Evolutionary conservation across 176 grass and related monocot species (phyloP).

Genomic region (Carex littledalei): DNA sequence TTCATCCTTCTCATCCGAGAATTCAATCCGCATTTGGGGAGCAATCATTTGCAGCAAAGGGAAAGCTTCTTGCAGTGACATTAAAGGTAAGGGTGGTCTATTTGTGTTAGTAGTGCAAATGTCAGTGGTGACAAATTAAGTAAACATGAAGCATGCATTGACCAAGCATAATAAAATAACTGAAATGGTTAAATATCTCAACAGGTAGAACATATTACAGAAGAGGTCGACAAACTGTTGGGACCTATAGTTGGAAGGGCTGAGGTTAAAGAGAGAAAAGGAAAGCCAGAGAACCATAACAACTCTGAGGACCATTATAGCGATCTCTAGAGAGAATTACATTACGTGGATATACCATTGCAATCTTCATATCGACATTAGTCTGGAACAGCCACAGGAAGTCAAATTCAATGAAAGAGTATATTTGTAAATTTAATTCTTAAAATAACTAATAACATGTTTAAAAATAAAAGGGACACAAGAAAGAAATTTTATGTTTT

Average conservation of each 20-base stretch:
- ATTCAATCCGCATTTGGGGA: too few species aligned
- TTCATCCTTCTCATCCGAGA: too few species aligned
- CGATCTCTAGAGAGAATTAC: background rate
- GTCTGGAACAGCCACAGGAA: background rate
- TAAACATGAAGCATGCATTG: background rate
- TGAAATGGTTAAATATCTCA: background rate
- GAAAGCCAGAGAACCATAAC: background rate
- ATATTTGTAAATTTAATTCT: too few species aligned
- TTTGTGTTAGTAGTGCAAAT: too few species aligned
- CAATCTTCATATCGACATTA: background rate
- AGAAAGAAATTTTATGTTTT: too few species aligned
- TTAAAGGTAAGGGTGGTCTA: too few species aligned
- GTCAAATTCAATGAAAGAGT: too few species aligned
- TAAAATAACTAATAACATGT: too few species aligned
- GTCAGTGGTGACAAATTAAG: background rate
- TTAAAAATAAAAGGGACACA: too few species aligned
- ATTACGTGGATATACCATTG: background rate
- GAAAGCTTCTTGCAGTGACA: too few species aligned
- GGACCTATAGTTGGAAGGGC: background rate
- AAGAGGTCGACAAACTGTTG: background rate
- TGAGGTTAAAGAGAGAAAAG: background rate
- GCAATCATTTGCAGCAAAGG: too few species aligned
- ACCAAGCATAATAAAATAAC: background rate
- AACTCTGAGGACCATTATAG: background rate
- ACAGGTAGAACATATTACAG: background rate